Conservation (phyloP, 371 early-diverging fungal genomes). For the Syncephalastrum racemosum region DNA sequence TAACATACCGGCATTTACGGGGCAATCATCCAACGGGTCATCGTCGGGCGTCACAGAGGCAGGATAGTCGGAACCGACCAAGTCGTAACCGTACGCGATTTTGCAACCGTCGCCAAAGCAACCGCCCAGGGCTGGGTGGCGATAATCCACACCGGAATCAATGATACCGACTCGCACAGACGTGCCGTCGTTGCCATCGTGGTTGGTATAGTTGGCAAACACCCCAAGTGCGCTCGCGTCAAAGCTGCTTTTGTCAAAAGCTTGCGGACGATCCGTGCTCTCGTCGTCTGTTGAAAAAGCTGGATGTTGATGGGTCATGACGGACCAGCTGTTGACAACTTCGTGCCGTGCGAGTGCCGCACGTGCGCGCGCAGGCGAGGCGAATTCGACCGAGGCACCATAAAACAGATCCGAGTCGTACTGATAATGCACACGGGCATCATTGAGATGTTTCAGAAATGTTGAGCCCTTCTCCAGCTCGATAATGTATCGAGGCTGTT, state of each 20-base stretch:
- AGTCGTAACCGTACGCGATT: slow-evolving; percentile 50
- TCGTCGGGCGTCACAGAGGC: slow-evolving; percentile 26
- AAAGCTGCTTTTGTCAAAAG: no score
- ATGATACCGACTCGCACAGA: slow-evolving; percentile 69
- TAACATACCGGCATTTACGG: no score
- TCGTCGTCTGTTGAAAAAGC: not conserved
- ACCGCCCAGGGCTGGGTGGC: slow-evolving; percentile 66
- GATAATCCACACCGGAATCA: slow-evolving; percentile 56
- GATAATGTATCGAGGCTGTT: slow-evolving; percentile 12
- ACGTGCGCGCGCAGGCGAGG: slow-evolving; percentile 14
- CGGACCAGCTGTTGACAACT: slow-evolving; percentile 29
- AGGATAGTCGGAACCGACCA: slow-evolving; percentile 46
- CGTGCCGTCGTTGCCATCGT: slow-evolving; percentile 26
- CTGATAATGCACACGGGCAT: slow-evolving; percentile 18
- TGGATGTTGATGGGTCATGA: slow-evolving; percentile 20
- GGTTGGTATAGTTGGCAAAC: no score
- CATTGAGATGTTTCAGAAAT: slow-evolving; percentile 1
- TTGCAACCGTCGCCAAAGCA: slow-evolving; percentile 60
- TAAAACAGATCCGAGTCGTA: slow-evolving; percentile 31
- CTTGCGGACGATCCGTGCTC: no score
- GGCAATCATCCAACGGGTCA: slow-evolving; percentile 56
- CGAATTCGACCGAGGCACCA: slow-evolving; percentile 31
- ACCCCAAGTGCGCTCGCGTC: no score
- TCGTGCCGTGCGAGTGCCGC: slow-evolving; percentile 10
- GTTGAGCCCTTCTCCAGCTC: slow-evolving; percentile 10